A percentile compares a stretch with the other conserved stretches of the same genome.
Evolutionary conservation across 306 rosid species (phyloP).

Genomic region (Ormosia semicastrata): DNA sequence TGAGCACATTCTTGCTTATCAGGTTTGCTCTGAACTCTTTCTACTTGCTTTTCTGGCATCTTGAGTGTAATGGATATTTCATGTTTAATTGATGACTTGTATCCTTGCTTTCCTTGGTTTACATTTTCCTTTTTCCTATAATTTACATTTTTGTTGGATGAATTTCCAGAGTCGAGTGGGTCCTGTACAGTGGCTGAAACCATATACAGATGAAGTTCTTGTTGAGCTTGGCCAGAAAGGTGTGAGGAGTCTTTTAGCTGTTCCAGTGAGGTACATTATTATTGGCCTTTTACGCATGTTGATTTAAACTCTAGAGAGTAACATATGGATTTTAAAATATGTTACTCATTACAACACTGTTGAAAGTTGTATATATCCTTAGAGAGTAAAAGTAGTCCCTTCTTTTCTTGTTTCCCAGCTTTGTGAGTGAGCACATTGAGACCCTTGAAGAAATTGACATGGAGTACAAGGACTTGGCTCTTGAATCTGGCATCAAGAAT

Average conservation of each 20-base stretch:
- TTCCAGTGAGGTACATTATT: constrained; percentile 82
- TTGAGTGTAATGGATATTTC: not conserved
- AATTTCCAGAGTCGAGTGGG: constrained; percentile 92
- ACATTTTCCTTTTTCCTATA: not conserved
- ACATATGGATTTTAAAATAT: not conserved
- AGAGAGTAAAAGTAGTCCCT: not conserved
- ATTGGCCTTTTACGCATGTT: not conserved
- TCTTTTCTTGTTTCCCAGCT: constrained; percentile 48
- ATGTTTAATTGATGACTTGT: not conserved
- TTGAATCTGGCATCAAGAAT: constrained; percentile 86
- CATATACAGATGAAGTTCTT: constrained; percentile 93
- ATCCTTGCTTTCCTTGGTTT: constrained; percentile 7
- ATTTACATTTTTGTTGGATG: constrained; percentile 33
- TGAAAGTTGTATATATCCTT: not conserved
- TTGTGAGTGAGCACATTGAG: constrained; percentile 98
- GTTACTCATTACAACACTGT: not conserved
- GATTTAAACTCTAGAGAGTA: not conserved
- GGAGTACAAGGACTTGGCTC: constrained; percentile 92
- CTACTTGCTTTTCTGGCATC: constrained; percentile 1
- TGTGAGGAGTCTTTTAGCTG: constrained; percentile 88
- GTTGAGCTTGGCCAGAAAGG: constrained; percentile 98
- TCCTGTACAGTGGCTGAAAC: constrained; percentile 98
- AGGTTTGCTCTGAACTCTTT: constrained; percentile 51
- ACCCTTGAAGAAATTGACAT: constrained; percentile 98
- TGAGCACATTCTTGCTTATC: constrained; percentile 93